A percentile compares a stretch with the other conserved stretches of the same genome.
These are phyloP conservation scores for Penicillium daleae DNA, from an alignment of 495 filamentous ascomycete genomes.

Conservation along the genomic window DNA sequence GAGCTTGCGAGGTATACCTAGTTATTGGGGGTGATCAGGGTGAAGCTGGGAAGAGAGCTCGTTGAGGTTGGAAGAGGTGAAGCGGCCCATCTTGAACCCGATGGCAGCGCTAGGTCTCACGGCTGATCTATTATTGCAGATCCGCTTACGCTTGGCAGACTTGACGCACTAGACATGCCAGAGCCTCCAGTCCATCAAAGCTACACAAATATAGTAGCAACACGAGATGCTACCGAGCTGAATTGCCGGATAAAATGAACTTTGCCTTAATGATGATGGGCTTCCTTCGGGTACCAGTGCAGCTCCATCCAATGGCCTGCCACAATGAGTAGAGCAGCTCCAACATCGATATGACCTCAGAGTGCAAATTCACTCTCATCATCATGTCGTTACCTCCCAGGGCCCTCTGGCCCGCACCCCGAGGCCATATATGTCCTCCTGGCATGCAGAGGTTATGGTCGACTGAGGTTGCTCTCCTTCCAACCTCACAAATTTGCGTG, in stretches of 20 bases:
- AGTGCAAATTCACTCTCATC: constrained; percentile 25
- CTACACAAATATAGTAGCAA: neutral
- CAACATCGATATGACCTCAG: constrained; percentile 35
- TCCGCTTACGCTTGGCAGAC: neutral
- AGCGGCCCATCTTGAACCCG: constrained; percentile 11
- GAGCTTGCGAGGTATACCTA: neutral
- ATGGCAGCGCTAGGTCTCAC: constrained; percentile 8
- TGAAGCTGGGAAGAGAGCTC: neutral
- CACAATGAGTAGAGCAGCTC: constrained; percentile 10
- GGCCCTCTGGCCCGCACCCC: constrained; percentile 14
- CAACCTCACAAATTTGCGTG: neutral
- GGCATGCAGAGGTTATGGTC: constrained; percentile 2
- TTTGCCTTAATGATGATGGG: constrained; percentile 22
- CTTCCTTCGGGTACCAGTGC: neutral
- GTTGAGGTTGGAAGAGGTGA: constrained; percentile 3
- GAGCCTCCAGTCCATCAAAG: neutral
- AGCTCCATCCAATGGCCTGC: neutral
- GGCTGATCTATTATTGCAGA: constrained; percentile 1
- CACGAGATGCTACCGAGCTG: neutral
- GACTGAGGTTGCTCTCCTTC: constrained; percentile 1
- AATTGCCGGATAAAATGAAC: neutral
- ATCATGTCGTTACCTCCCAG: constrained; percentile 33
- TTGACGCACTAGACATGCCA: neutral
- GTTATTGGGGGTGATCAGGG: neutral
- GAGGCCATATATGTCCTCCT: constrained; percentile 22